Evolutionary conservation across 2,329 filamentous ascomycete genomes (phyloP).

Genomic region (Ophiostoma novo-ulmi): DNA sequence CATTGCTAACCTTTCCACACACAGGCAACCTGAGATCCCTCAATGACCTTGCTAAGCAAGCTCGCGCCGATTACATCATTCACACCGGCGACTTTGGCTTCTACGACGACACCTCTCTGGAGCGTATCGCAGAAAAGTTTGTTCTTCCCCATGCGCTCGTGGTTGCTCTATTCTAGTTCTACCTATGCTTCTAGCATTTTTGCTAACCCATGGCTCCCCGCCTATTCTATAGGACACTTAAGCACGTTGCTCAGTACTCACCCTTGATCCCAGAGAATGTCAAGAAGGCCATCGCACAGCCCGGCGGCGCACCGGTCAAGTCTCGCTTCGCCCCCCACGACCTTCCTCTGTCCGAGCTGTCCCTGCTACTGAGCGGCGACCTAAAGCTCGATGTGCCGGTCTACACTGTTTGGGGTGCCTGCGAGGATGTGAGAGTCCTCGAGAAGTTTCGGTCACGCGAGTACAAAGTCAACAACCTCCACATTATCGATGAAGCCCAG

Average conservation of each 20-base stretch:
- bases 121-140: slow-evolving; percentile 97
- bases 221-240: slow-evolving; percentile 66
- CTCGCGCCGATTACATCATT: slow-evolving; percentile 93
- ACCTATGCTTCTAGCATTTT: background rate
- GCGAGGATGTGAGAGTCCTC: slow-evolving; percentile 93
- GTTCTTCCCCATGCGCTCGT: slow-evolving; percentile 33
- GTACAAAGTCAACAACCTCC: slow-evolving; percentile 95
- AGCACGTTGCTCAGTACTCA: slow-evolving; percentile 98
- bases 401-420: slow-evolving; percentile 98
- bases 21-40: slow-evolving; percentile 89
- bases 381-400: slow-evolving; percentile 92
- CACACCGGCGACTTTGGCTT: slow-evolving; percentile 99
- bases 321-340: slow-evolving; percentile 74
- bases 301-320: slow-evolving; percentile 72
- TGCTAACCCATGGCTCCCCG: background rate
- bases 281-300: slow-evolving; percentile 60
- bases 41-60: slow-evolving; percentile 92
- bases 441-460: slow-evolving; percentile 97
- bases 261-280: slow-evolving; percentile 78
- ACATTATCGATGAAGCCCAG: slow-evolving; percentile 97
- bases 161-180: background rate
- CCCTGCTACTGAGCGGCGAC: slow-evolving; percentile 79
- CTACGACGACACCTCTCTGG: slow-evolving; percentile 92
- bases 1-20: slow-evolving; percentile 24
- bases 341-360: slow-evolving; percentile 86